Percentiles rank a stretch among this genome's conserved stretches.
Evolutionary conservation across 768 basidiomycete genomes (phyloP).

Genomic region (Gyrodon lividus): DNA sequence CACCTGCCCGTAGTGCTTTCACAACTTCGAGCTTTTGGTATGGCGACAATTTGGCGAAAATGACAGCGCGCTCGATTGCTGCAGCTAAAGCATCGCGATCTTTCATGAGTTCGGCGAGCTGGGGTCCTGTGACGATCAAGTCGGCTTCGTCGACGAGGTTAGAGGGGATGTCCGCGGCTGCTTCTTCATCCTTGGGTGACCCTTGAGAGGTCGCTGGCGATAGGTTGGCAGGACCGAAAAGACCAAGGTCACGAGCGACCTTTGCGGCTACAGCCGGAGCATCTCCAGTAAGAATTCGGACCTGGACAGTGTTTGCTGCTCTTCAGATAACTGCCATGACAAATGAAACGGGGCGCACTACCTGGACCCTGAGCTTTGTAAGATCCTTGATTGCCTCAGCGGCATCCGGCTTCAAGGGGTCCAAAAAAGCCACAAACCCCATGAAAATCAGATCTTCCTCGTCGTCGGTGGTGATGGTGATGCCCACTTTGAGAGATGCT

Average conservation of each 20-base stretch:
- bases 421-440: conserved; percentile 30
- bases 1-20: conserved; percentile 28
- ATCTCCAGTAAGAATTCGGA: conserved; percentile 37
- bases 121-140: conserved; percentile 29
- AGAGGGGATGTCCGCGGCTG: conserved; percentile 4
- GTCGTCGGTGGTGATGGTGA: conserved; percentile 20
- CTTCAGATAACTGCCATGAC: background rate
- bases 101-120: conserved; percentile 29
- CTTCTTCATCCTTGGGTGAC: conserved; percentile 28
- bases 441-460: conserved; percentile 30
- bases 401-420: conserved; percentile 33
- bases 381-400: conserved; percentile 30
- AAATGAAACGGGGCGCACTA: conserved; percentile 6
- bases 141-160: conserved; percentile 18
- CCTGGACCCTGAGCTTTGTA: conserved; percentile 30
- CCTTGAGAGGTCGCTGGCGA: background rate
- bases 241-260: conserved; percentile 37
- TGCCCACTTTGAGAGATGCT: conserved; percentile 13
- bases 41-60: conserved; percentile 32
- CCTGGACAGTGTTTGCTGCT: conserved; percentile 15
- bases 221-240: conserved; percentile 25
- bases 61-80: conserved; percentile 30
- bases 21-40: conserved; percentile 35
- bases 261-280: conserved; percentile 36
- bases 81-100: conserved; percentile 25